Conservation (phyloP, 495 filamentous ascomycete genomes). For the Podospora conica region DNA sequence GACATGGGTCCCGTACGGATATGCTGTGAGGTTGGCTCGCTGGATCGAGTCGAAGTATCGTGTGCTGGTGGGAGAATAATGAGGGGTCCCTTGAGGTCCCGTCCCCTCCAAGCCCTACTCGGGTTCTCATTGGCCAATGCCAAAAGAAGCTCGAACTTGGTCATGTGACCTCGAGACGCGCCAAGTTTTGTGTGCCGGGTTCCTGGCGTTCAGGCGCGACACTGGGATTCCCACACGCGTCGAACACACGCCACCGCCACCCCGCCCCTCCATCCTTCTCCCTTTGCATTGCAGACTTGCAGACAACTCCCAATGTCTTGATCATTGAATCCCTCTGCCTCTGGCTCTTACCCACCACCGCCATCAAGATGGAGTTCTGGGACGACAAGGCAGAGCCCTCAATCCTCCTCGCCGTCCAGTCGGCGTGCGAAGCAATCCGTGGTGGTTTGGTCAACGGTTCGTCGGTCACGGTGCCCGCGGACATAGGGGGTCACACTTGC, state of each 20-base stretch:
- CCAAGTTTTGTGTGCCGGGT: background rate
- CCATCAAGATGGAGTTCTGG: conserved; percentile 34
- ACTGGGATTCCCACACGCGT: background rate
- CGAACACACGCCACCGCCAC: background rate
- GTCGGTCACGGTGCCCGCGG: too few relatives aligned
- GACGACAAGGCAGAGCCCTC: conserved; percentile 31
- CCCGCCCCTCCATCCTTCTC: background rate
- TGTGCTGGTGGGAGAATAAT: too few relatives aligned
- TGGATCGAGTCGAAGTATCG: too few relatives aligned
- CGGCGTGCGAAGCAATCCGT: conserved; percentile 34
- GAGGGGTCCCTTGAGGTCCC: too few relatives aligned
- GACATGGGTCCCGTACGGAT: too few relatives aligned
- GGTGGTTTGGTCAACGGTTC: conserved; percentile 32
- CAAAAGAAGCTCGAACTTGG: background rate
- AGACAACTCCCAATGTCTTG: background rate
- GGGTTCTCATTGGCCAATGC: background rate
- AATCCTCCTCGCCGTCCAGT: conserved; percentile 36
- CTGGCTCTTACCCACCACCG: background rate
- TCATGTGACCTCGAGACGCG: conserved; percentile 2
- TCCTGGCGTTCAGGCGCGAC: background rate
- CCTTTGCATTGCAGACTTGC: background rate
- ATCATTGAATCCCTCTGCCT: too few relatives aligned
- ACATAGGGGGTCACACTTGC: background rate
- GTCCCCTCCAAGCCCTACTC: too few relatives aligned
- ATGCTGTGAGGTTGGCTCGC: too few relatives aligned